Evolutionary conservation across 2,329 filamentous ascomycete genomes (phyloP), one percentile per base, ranked within the genome.

Genomic region (Aspergillus proliferans): DNA sequence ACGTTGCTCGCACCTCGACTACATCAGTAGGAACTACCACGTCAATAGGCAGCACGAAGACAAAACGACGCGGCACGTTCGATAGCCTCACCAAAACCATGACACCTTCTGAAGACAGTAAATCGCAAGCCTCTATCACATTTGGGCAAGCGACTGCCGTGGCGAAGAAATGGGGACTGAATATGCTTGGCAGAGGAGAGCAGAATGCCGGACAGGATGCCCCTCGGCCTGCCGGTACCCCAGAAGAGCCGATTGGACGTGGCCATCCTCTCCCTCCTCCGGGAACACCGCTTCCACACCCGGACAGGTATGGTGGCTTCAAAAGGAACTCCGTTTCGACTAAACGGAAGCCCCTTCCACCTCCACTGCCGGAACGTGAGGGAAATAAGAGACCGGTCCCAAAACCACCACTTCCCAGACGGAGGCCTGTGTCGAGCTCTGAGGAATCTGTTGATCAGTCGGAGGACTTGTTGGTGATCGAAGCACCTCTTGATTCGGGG

Each of bases 261-360:
- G 89, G 89, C 0, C 85, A 86, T 58, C 89, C 89, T 1, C 73
- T 95, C 15, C 89, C 88, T 43, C 88, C 89, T 7, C 87, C 86
- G 2, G 90, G 89, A 2, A 84, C 80, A 41, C 89, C 90, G 3
- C 76, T 95, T 1, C 89, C 90, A 2, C 81, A 76, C 39, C 85
- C 85, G 1, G 81, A 83, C 33, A 80, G 76, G 47, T 79, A 75
- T 49, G 77, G 58, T 49, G 77, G 58, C 4, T 60, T 80, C 6
- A 82, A 80, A 60, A 79, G 77, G 43, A 73, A 78, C 14, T 79
- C 76, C 50, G 75, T 75, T 24, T 74, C 84, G 1, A 80, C 84
- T 3, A 84, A 81, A 62, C 76, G 85, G n/a, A 88, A 86, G 58
- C 77, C 82, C 2, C 69, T 85, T 7, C 70, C 78, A 34, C 66